Evolutionary conservation across 495 filamentous ascomycete genomes (phyloP).

Genomic region (Clohesyomyces aquaticus): DNA sequence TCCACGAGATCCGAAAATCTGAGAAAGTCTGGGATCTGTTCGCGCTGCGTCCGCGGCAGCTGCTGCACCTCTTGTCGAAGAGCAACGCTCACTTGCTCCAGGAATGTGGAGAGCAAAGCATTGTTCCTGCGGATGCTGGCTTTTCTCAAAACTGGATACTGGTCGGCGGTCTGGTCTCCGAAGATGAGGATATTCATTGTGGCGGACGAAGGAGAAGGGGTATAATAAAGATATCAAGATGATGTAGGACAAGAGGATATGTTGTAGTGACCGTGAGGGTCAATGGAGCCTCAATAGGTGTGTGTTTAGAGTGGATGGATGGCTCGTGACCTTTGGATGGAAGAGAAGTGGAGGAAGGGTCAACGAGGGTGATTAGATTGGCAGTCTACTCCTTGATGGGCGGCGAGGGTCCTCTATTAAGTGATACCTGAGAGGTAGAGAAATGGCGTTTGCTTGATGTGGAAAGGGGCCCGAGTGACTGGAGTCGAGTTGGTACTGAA

Average conservation of each 20-base stretch:
- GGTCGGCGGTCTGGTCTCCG: slow-evolving; percentile 79
- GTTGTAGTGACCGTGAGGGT: neutral
- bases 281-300: neutral
- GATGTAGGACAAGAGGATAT: neutral
- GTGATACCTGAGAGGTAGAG: slow-evolving; percentile 16
- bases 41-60: slow-evolving; percentile 62
- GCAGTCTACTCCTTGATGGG: slow-evolving; percentile 16
- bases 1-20: slow-evolving; percentile 73
- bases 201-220: slow-evolving; percentile 23
- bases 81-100: slow-evolving; percentile 64
- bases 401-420: slow-evolving; percentile 21
- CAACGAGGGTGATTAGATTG: slow-evolving; percentile 14
- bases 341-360: slow-evolving; percentile 2
- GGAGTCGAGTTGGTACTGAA: slow-evolving; percentile 23
- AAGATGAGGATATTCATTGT: slow-evolving; percentile 55
- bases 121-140: slow-evolving; percentile 68
- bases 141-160: slow-evolving; percentile 66
- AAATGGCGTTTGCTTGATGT: slow-evolving; percentile 20
- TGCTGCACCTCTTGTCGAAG: slow-evolving; percentile 66
- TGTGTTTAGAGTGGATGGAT: neutral
- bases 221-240: slow-evolving; percentile 24
- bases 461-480: slow-evolving; percentile 29
- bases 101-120: slow-evolving; percentile 65
- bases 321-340: slow-evolving; percentile 2
- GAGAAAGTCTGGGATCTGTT: slow-evolving; percentile 68